Evolutionary conservation across 345 rosid species (phyloP).

Genomic region (Cardamine occulta): DNA sequence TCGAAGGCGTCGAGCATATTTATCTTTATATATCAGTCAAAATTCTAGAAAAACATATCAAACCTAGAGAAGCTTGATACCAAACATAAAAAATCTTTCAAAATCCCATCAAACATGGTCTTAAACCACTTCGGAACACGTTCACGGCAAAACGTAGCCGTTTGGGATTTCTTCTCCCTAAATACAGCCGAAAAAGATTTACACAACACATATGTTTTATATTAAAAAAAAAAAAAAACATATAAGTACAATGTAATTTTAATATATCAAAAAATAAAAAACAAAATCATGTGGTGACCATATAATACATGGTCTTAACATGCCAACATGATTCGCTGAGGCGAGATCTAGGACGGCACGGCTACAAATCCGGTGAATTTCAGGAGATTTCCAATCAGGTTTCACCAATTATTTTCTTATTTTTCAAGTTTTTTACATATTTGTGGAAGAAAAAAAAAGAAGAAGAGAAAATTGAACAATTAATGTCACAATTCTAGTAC

Average conservation of each 20-base stretch:
- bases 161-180: background rate
- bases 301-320: background rate
- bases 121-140: background rate
- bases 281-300: background rate
- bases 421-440: background rate
- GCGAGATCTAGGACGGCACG: background rate
- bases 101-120: no score
- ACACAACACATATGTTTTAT: background rate
- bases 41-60: background rate
- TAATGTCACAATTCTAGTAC: background rate
- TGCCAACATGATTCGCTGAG: background rate
- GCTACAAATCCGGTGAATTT: background rate
- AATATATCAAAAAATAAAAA: background rate
- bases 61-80: background rate
- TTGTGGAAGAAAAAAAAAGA: background rate
- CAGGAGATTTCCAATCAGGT: no score
- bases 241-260: background rate
- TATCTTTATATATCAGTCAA: background rate
- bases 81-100: no score
- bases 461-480: background rate
- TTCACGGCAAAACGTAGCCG: background rate
- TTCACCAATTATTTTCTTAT: background rate
- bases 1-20: background rate
- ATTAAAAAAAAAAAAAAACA: background rate
- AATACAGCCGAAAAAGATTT: background rate